A percentile compares a stretch with the other conserved stretches of the same genome.
phyloP scores from a whole-genome alignment of 495 filamentous ascomycete species.

The Xylaria castorea region DNA sequence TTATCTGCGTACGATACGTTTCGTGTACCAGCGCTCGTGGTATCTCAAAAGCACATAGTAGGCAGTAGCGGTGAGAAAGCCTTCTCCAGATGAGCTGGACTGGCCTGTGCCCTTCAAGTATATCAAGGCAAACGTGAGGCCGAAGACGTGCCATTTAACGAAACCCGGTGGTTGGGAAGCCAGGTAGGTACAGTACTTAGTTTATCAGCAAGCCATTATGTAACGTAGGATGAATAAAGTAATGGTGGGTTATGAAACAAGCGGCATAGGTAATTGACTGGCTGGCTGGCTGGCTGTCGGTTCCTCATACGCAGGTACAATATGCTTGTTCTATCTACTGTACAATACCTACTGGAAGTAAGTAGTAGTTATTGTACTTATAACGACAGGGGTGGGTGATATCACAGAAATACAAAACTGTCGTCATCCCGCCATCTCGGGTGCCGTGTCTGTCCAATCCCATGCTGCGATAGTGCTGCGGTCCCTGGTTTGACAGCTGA shows the following conservation, averaged over 20 bases:
- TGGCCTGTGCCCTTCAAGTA: neutral
- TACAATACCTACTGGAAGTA: too few relatives aligned
- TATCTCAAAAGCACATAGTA: neutral
- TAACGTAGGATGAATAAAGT: neutral
- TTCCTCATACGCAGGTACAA: too few relatives aligned
- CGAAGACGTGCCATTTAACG: neutral
- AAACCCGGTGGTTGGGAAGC: neutral
- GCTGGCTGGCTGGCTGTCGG: too few relatives aligned
- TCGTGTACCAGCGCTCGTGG: neutral
- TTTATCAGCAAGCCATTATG: neutral
- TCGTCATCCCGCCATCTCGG: conserved; percentile 21
- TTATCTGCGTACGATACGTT: neutral
- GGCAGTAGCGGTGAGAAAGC: neutral
- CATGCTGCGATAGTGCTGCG: neutral
- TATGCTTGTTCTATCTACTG: too few relatives aligned
- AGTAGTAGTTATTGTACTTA: too few relatives aligned
- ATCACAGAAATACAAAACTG: neutral
- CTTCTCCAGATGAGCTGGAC: neutral
- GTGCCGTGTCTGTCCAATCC: conserved; percentile 16
- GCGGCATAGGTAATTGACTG: too few relatives aligned
- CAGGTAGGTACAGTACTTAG: too few relatives aligned
- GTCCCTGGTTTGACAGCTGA: conserved; percentile 13
- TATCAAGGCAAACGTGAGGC: neutral
- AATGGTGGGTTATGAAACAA: too few relatives aligned
- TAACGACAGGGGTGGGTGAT: conserved; percentile 4